A percentile compares a stretch with the other conserved stretches of the same genome.
Evolutionary conservation across 306 rosid species (phyloP).

Genomic region (Sphenostylis stenocarpa): DNA sequence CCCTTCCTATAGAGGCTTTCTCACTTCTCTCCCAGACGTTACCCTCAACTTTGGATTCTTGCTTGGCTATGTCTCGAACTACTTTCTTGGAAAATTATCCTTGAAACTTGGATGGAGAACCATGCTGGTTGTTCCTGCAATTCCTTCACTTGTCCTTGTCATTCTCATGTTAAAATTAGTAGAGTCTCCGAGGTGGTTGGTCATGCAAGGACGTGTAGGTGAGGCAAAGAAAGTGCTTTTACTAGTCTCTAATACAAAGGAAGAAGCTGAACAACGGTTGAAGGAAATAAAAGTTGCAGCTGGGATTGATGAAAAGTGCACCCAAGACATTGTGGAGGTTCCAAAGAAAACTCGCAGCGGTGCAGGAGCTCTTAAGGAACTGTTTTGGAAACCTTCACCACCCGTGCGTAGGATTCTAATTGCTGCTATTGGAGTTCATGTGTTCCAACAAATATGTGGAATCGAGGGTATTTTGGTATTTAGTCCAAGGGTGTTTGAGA

Average conservation of each 20-base stretch:
- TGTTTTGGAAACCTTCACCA: constrained; percentile 49
- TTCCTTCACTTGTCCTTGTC: constrained; percentile 58
- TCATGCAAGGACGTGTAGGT: constrained; percentile 65
- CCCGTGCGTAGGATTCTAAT: constrained; percentile 59
- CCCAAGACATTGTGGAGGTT: constrained; percentile 38
- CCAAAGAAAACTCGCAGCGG: constrained; percentile 11
- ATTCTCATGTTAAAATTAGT: constrained; percentile 51
- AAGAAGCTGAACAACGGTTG: constrained; percentile 61
- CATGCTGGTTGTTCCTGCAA: constrained; percentile 64
- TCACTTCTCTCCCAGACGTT: constrained; percentile 62
- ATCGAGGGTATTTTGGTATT: constrained; percentile 57
- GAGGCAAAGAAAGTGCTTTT: constrained; percentile 52
- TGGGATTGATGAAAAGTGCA: constrained; percentile 53
- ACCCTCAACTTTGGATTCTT: constrained; percentile 62
- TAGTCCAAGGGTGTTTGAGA: constrained; percentile 68
- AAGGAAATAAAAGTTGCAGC: constrained; percentile 56
- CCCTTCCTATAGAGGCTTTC: constrained; percentile 49
- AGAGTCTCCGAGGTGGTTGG: constrained; percentile 88
- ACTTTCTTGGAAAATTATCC: constrained; percentile 43
- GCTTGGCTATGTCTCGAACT: constrained; percentile 63
- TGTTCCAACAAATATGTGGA: constrained; percentile 58
- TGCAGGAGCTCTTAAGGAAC: constrained; percentile 56
- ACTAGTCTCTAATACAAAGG: constrained; percentile 44
- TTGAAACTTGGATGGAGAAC: constrained; percentile 70
- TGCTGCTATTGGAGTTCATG: constrained; percentile 68